phyloP scores from a whole-genome alignment of 2,329 filamentous ascomycete genomes.

The Volutella citrinella region DNA sequence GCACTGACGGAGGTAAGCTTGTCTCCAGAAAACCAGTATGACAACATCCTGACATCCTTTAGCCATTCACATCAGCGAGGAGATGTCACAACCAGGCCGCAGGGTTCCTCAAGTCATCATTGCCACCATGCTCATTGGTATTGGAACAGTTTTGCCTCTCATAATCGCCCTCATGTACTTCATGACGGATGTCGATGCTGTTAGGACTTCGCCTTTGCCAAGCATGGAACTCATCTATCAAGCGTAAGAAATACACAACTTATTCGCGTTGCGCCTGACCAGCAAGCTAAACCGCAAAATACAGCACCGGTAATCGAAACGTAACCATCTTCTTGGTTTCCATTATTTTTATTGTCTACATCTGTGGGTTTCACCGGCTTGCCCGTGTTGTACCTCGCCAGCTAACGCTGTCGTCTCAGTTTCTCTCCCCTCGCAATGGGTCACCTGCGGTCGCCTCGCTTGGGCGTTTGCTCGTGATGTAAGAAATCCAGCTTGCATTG shows the following conservation, averaged over 20 bases:
- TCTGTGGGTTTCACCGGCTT: constrained; percentile 1
- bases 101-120: constrained; percentile 11
- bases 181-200: constrained; percentile 10
- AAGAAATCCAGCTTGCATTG: not conserved
- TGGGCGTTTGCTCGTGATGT: constrained; percentile 9
- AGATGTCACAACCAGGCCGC: constrained; percentile 11
- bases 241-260: constrained; percentile 4
- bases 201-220: constrained; percentile 6
- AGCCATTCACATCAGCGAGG: constrained; percentile 14
- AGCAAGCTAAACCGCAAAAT: not conserved
- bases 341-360: constrained; percentile 2
- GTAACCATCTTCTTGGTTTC: constrained; percentile 3
- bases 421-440: constrained; percentile 5
- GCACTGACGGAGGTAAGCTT: constrained; percentile 8
- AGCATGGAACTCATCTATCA: constrained; percentile 12
- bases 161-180: constrained; percentile 10
- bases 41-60: too few relatives aligned
- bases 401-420: too few relatives aligned
- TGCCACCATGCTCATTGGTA: constrained; percentile 8
- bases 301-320: constrained; percentile 5
- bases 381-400: too few relatives aligned
- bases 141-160: constrained; percentile 4
- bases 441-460: constrained; percentile 3
- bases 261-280: too few relatives aligned
- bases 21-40: too few relatives aligned